Conservation (phyloP, 495 filamentous ascomycete genomes). For the Recurvomyces mirabilis region DNA sequence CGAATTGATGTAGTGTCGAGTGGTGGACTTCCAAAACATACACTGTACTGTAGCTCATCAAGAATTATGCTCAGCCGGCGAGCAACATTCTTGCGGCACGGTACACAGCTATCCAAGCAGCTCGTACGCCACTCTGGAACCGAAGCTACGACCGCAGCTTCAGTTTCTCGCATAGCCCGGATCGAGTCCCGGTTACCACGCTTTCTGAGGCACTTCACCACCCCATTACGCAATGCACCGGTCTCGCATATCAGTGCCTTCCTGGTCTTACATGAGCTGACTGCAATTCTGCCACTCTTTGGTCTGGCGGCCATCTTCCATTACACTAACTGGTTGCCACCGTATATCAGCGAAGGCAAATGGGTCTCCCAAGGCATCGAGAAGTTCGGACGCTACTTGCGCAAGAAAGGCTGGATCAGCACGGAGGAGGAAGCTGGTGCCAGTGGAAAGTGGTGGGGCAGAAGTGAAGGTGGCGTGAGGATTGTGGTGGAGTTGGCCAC, state of each 20-base stretch:
- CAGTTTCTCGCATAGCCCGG: constrained; percentile 45
- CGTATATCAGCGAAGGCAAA: constrained; percentile 37
- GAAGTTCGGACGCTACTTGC: constrained; percentile 47
- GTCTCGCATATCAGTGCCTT: constrained; percentile 76
- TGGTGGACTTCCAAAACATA: no score
- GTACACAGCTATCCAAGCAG: no score
- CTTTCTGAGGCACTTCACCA: constrained; percentile 55
- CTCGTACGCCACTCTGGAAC: no score
- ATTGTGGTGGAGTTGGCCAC: constrained; percentile 59
- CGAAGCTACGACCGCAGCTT: no score
- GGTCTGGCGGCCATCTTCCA: constrained; percentile 69
- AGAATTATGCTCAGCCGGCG: no score
- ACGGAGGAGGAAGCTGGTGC: constrained; percentile 31
- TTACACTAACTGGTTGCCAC: constrained; percentile 54
- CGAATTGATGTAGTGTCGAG: no score
- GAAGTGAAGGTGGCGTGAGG: constrained; percentile 35
- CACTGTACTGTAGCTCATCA: no score
- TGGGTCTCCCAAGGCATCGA: constrained; percentile 45
- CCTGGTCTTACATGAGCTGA: constrained; percentile 81
- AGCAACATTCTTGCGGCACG: no score
- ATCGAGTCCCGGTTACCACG: constrained; percentile 49
- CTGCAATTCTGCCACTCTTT: constrained; percentile 68
- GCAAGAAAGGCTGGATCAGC: constrained; percentile 52
- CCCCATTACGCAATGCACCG: constrained; percentile 60
- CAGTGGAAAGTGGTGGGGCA: constrained; percentile 27